These are phyloP conservation scores for Thamnidium elegans DNA, from an alignment of 192 early-diverging fungal genomes.

Conservation along the genomic window DNA sequence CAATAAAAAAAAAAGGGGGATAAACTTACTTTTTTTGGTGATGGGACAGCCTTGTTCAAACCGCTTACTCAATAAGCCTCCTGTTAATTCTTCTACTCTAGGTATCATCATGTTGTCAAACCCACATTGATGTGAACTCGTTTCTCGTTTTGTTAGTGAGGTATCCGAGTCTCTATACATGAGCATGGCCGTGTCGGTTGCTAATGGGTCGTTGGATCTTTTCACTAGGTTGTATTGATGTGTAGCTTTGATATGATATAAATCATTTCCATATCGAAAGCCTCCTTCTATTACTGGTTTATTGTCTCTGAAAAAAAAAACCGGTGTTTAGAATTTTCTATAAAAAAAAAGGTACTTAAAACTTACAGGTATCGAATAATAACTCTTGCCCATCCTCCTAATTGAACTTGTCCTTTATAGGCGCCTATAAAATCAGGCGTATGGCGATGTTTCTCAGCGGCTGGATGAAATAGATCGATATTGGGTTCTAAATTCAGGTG, in stretches of 20 bases:
- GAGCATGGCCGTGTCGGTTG: constrained; percentile 7
- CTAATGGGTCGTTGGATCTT: constrained; percentile 43
- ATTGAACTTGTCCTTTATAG: too few relatives aligned
- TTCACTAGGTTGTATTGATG: constrained; percentile 48
- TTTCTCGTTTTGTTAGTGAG: neutral
- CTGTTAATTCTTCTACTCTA: too few relatives aligned
- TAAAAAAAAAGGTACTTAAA: too few relatives aligned
- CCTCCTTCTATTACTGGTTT: constrained; percentile 52
- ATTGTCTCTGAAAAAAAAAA: constrained; percentile 13
- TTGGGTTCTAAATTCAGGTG: constrained; percentile 66
- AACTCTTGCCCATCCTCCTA: constrained; percentile 44
- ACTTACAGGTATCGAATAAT: constrained; percentile 16
- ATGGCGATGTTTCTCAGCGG: constrained; percentile 37
- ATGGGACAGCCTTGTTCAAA: constrained; percentile 4
- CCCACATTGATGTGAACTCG: constrained; percentile 15
- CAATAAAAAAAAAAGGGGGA: neutral
- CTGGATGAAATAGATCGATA: constrained; percentile 63
- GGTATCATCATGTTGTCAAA: constrained; percentile 11
- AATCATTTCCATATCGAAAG: constrained; percentile 50
- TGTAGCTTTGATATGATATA: constrained; percentile 55
- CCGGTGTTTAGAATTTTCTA: neutral
- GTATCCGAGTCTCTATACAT: constrained; percentile 27
- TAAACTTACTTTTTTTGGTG: constrained; percentile 15
- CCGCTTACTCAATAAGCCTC: too few relatives aligned
- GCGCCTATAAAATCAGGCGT: too few relatives aligned